Base-by-base conservation (phyloP, 2,329 filamentous ascomycete species). In the Claviceps purpurea region DNA sequence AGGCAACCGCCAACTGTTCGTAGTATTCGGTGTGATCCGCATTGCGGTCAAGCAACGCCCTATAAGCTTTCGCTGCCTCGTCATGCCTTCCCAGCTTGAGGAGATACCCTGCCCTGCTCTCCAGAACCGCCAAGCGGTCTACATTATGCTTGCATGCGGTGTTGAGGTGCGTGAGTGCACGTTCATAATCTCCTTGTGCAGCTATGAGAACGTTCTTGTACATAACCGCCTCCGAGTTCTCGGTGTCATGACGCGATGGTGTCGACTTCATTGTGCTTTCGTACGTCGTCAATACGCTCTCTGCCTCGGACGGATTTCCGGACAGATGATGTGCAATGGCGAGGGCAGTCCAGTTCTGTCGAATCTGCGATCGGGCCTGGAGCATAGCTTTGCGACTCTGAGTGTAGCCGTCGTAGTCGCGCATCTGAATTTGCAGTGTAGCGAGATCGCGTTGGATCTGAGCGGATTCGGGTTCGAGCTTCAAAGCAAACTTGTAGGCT, bases 261-360 rank as follows among this genome's bases (percentile, higher is more conserved):
- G 84, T 79, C 13, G 78, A 78, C 71, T 95, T 96, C 57, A 98
- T 68, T 0, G 91, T 97, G 56, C 93, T 89, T 69, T 98, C 93
- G 67, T 91, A 98, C 16, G 86, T 94, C 47, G 82, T 88, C 60
- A 98, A 72, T 42, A 95, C 87, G 61, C 89, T 89, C 71, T 98
- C 93, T 34, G 93, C 94, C 61, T 93, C 86, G 45, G 76, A 70
- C 55, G 93, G 74, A 64, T 95, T 87, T 1, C 91, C 93, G n/a
- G 83, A 79, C 50, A 98, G 76, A 63, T 98, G 93, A 65, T 95
- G 82, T 39, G 91, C 93, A 53, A 97, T 86, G 42, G 93, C 93
- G 55, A 98, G 73, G n/a, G 89, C 93, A 4, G 93, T 97, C 94
- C 94, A 98, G 70, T 91, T 96, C 71, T 94, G 88, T 59, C 94